phyloP scores from a whole-genome alignment of 179 eudicot species.

The Amaranthus tricolor region DNA sequence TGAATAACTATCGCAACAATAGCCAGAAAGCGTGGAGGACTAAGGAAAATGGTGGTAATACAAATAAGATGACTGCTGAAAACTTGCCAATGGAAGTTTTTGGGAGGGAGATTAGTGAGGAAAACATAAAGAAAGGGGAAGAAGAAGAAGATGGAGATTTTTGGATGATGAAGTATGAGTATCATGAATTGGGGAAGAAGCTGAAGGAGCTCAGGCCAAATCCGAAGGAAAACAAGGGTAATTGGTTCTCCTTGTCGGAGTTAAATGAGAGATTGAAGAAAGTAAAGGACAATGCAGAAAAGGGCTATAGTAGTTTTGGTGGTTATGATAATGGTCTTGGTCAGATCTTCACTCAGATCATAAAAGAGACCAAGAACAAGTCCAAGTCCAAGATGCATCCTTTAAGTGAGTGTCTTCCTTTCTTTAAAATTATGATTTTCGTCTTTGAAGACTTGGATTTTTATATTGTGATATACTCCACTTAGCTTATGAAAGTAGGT shows the following conservation, averaged over 20 bases:
- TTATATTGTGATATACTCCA: not conserved
- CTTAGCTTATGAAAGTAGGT: not conserved
- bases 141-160: not conserved
- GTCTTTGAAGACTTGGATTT: not conserved
- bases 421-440: not conserved
- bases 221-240: conserved; percentile 11
- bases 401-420: conserved; percentile 17
- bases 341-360: not conserved
- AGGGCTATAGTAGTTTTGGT: conserved; percentile 35
- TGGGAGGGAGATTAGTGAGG: conserved; percentile 34
- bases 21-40: conserved; percentile 21
- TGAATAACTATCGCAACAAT: conserved; percentile 17
- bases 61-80: conserved; percentile 27
- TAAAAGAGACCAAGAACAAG: not conserved
- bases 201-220: conserved; percentile 68
- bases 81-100: conserved; percentile 29
- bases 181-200: conserved; percentile 59
- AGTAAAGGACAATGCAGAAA: not conserved
- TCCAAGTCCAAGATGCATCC: not conserved
- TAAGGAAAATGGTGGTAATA: not conserved
- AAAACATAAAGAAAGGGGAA: conserved; percentile 16
- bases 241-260: conserved; percentile 44
- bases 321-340: not conserved
- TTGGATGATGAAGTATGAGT: conserved; percentile 31
- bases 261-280: not conserved